These are phyloP conservation scores for Drosera capensis DNA, from an alignment of 148 eudicot species.

Conservation along the genomic window DNA sequence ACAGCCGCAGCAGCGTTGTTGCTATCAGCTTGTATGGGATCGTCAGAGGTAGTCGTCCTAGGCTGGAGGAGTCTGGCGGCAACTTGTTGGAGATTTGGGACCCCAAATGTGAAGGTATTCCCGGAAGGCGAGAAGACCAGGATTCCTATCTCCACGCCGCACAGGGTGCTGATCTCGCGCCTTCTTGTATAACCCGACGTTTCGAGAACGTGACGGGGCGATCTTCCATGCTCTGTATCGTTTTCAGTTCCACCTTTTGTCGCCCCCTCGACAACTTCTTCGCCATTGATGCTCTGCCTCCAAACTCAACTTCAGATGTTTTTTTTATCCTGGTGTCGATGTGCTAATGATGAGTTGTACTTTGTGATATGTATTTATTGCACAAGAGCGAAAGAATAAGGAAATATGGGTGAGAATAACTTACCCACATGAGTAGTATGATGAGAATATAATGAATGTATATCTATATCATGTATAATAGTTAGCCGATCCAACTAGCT, in stretches of 20 bases:
- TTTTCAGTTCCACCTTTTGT: slow-evolving; percentile 9
- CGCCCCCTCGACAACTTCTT: neutral
- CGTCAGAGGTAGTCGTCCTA: too few species aligned
- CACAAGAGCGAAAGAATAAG: too few species aligned
- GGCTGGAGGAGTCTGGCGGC: neutral
- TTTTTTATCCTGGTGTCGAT: too few species aligned
- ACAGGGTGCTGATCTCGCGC: slow-evolving; percentile 13
- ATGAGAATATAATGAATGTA: too few species aligned
- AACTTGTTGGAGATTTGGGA: neutral
- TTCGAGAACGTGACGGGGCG: slow-evolving; percentile 19
- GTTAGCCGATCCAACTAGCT: too few species aligned
- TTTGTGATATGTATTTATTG: neutral
- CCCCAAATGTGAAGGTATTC: neutral
- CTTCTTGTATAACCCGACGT: slow-evolving; percentile 27
- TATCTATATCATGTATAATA: too few species aligned
- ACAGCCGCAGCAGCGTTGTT: too few species aligned
- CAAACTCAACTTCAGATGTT: too few species aligned
- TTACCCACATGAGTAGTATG: too few species aligned
- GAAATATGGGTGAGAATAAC: too few species aligned
- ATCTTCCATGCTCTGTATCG: slow-evolving; percentile 11
- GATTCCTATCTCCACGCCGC: slow-evolving; percentile 8
- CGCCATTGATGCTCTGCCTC: neutral
- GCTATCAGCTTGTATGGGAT: too few species aligned
- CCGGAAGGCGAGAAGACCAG: slow-evolving; percentile 11
- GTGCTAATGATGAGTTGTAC: neutral